phyloP scores from a whole-genome alignment of 2,329 filamentous ascomycete genomes.

The Aspergillus sp. region DNA sequence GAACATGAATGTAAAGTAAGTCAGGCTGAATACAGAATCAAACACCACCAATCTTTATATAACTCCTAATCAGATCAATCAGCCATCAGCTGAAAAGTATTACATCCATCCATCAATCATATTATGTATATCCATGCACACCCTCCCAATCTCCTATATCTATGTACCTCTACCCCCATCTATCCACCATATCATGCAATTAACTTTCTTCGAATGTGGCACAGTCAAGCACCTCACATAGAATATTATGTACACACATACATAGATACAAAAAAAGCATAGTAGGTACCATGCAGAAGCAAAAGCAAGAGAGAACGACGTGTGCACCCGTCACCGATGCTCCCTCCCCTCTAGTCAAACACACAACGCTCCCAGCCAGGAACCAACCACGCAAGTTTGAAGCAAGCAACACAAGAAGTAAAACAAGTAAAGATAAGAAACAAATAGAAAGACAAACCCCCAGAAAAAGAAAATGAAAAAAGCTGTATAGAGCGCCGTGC shows the following conservation, averaged over 20 bases:
- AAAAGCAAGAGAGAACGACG: background rate
- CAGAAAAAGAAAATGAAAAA: background rate
- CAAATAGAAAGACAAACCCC: slow-evolving; percentile 1
- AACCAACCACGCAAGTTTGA: background rate
- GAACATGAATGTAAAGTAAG: no score
- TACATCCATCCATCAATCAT: no score
- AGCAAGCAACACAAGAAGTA: slow-evolving; percentile 1
- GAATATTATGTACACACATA: slow-evolving; percentile 17
- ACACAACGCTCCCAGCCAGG: slow-evolving; percentile 4
- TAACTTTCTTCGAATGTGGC: background rate
- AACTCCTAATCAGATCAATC: no score
- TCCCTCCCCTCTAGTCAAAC: slow-evolving; percentile 11
- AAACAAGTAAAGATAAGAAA: background rate
- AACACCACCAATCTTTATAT: no score
- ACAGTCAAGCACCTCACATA: slow-evolving; percentile 1
- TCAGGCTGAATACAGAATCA: no score
- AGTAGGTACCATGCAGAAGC: background rate
- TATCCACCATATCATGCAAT: background rate
- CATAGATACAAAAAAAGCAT: slow-evolving; percentile 6
- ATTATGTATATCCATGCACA: no score
- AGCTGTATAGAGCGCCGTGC: slow-evolving; percentile 18
- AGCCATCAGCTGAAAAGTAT: no score
- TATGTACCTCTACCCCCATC: no score
- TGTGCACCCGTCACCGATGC: background rate
- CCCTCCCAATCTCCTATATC: no score